Evolutionary conservation across 495 filamentous ascomycete genomes (phyloP).

Genomic region (Aspergillus asperescens): DNA sequence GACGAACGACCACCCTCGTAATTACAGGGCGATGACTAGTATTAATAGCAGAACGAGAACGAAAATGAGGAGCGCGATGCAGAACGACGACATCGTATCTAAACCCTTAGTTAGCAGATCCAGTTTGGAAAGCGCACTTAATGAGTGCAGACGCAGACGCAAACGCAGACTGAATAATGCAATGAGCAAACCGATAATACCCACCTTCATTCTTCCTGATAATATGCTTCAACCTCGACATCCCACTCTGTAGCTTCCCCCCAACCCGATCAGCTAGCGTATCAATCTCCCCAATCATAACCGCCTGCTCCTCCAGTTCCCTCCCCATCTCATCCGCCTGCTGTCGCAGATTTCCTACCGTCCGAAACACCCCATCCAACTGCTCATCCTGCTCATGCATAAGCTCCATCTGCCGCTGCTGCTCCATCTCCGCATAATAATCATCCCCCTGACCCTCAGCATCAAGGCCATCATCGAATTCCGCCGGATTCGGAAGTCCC

Average conservation of each 20-base stretch:
- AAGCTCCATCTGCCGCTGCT: conserved; percentile 82
- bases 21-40: conserved; percentile 56
- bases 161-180: conserved; percentile 5
- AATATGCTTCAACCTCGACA: conserved; percentile 78
- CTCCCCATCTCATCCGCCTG: conserved; percentile 94
- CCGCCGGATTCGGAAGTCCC: conserved; percentile 63
- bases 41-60: conserved; percentile 81
- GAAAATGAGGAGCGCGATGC: conserved; percentile 79
- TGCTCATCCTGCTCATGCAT: conserved; percentile 95
- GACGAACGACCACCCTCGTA: background rate
- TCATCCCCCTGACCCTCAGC: conserved; percentile 49
- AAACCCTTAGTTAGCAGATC: conserved; percentile 28
- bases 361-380: conserved; percentile 85
- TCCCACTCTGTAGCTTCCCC: conserved; percentile 74
- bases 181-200: conserved; percentile 10
- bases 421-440: conserved; percentile 79
- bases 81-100: conserved; percentile 86
- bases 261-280: conserved; percentile 78
- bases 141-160: too few species aligned
- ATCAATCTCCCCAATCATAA: conserved; percentile 76
- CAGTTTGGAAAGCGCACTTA: conserved; percentile 1
- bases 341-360: conserved; percentile 79
- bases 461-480: conserved; percentile 45
- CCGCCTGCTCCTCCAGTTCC: conserved; percentile 88
- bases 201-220: conserved; percentile 89